phyloP scores from a whole-genome alignment of 768 basidiomycete species.

The Boletus edulis region DNA sequence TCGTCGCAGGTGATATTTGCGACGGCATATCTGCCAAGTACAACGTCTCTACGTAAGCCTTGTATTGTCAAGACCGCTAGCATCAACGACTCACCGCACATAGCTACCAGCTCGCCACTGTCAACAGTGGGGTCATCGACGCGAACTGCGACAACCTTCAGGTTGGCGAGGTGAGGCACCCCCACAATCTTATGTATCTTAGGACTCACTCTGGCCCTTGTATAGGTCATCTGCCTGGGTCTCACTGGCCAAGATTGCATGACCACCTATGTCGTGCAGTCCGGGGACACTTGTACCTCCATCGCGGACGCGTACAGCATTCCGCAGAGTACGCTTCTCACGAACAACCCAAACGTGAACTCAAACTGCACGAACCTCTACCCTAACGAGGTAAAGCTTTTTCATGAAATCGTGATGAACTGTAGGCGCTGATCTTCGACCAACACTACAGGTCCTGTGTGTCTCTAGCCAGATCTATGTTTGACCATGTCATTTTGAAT shows the following conservation, averaged over 20 bases:
- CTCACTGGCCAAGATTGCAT: constrained; percentile 55
- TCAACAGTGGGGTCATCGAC: constrained; percentile 49
- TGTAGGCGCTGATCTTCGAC: not conserved
- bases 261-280: constrained; percentile 43
- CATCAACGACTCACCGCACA: not conserved
- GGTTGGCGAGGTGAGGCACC: constrained; percentile 41
- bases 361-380: constrained; percentile 52
- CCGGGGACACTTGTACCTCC: constrained; percentile 49
- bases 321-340: constrained; percentile 42
- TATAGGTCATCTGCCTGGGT: constrained; percentile 55
- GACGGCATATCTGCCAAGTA: constrained; percentile 60
- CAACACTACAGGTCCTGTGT: constrained; percentile 24
- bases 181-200: not conserved
- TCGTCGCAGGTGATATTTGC: constrained; percentile 59
- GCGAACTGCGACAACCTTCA: constrained; percentile 54
- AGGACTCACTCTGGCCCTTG: not conserved
- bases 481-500: constrained; percentile 8
- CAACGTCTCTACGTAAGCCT: constrained; percentile 60
- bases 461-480: constrained; percentile 24
- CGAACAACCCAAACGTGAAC: constrained; percentile 68
- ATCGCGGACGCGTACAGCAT: constrained; percentile 45
- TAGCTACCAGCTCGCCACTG: constrained; percentile 58
- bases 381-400: constrained; percentile 48
- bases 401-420: not conserved
- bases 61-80: not conserved